Evolutionary conservation across 805 yeast genomes (phyloP).

Genomic region (Myxozyma kluyveri): DNA sequence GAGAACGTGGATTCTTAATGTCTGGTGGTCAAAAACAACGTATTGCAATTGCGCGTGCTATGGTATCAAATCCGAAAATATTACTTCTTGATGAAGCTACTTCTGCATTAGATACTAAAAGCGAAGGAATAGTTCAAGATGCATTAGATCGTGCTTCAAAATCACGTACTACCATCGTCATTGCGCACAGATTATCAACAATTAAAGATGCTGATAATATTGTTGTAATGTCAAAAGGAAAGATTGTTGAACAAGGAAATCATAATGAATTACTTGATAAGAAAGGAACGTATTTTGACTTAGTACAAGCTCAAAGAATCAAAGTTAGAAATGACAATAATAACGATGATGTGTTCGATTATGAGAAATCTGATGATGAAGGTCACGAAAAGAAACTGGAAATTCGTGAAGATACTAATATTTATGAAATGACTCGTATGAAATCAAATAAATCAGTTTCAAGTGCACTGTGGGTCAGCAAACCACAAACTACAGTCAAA

Average conservation of each 20-base stretch:
- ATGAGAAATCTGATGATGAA: slow-evolving; percentile 5
- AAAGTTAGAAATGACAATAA: slow-evolving; percentile 37
- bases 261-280: slow-evolving; percentile 35
- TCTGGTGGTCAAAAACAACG: slow-evolving; percentile 70
- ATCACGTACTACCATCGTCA: slow-evolving; percentile 47
- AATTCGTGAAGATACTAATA: slow-evolving; percentile 1
- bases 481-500: not conserved
- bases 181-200: slow-evolving; percentile 53
- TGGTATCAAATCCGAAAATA: slow-evolving; percentile 53
- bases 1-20: slow-evolving; percentile 57
- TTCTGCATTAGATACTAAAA: slow-evolving; percentile 59
- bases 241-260: slow-evolving; percentile 44
- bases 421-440: slow-evolving; percentile 2
- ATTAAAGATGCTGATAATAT: slow-evolving; percentile 50
- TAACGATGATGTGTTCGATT: slow-evolving; percentile 9
- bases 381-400: slow-evolving; percentile 7
- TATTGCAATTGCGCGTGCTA: slow-evolving; percentile 60
- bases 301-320: slow-evolving; percentile 35
- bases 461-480: not conserved
- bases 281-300: slow-evolving; percentile 30
- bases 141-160: slow-evolving; percentile 42
- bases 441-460: not conserved
- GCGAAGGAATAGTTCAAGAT: slow-evolving; percentile 57
- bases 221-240: slow-evolving; percentile 45
- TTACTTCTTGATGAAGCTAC: slow-evolving; percentile 65